Percentiles rank a stretch among this genome's conserved stretches.
Evolutionary conservation across 148 eudicot genomes (phyloP).

Genomic region (Rhododendron kiyosumense): DNA sequence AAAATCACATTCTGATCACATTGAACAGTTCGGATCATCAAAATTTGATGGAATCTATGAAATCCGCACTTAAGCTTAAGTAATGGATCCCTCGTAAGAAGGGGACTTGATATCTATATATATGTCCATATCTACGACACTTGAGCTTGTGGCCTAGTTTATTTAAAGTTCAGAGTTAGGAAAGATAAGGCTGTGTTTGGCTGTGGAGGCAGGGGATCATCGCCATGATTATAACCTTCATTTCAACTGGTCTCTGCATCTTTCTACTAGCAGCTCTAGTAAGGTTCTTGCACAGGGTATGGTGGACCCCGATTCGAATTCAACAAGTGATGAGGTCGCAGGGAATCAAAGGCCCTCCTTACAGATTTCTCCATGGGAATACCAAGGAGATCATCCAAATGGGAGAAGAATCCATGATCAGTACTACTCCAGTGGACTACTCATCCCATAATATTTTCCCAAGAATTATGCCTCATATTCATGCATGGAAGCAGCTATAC

Average conservation of each 20-base stretch:
- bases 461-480: constrained; percentile 15
- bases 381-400: constrained; percentile 20
- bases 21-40: too few relatives aligned
- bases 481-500: constrained; percentile 14
- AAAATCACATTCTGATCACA: too few relatives aligned
- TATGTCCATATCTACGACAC: neutral
- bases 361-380: constrained; percentile 16
- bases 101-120: too few relatives aligned
- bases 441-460: constrained; percentile 16
- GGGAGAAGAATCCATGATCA: neutral
- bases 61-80: too few relatives aligned
- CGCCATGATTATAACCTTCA: constrained; percentile 4
- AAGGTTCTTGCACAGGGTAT: constrained; percentile 1
- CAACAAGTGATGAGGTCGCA: neutral
- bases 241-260: neutral
- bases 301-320: constrained; percentile 6
- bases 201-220: neutral
- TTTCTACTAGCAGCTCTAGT: neutral
- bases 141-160: neutral
- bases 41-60: too few relatives aligned
- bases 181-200: neutral
- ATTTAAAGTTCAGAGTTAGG: neutral
- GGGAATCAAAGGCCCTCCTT: constrained; percentile 16
- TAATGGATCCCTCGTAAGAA: too few relatives aligned
- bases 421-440: neutral